phyloP scores from a whole-genome alignment of 768 basidiomycete genomes.

The Russula ochroleuca region DNA sequence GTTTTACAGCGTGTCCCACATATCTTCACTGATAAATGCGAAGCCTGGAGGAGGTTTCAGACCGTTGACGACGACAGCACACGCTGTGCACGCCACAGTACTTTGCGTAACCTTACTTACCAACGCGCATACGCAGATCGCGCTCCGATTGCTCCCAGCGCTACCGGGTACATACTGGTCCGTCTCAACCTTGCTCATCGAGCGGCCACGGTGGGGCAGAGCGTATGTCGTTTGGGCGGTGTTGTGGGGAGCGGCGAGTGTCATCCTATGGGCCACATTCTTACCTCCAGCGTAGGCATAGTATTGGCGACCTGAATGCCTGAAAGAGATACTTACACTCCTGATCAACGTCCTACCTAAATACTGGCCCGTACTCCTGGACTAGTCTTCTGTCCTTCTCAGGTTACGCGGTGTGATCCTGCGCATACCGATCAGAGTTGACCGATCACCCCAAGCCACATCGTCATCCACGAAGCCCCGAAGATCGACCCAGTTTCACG shows the following conservation, averaged over 20 bases:
- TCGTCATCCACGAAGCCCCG: not conserved
- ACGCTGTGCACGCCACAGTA: constrained; percentile 11
- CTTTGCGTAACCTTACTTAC: constrained; percentile 35
- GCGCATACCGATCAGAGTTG: not conserved
- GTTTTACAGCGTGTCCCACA: constrained; percentile 34
- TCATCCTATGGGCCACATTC: constrained; percentile 78
- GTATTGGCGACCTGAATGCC: not conserved
- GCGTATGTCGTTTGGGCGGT: constrained; percentile 76
- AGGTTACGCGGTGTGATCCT: not conserved
- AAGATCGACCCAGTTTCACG: not conserved
- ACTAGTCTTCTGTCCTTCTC: not conserved
- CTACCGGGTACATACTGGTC: constrained; percentile 86
- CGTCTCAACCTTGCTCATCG: constrained; percentile 59
- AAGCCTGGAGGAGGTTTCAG: not conserved
- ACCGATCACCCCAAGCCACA: not conserved
- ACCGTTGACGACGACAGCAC: constrained; percentile 7
- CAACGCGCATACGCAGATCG: constrained; percentile 29
- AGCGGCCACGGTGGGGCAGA: constrained; percentile 45
- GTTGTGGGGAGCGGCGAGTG: constrained; percentile 65
- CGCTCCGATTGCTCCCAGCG: constrained; percentile 57
- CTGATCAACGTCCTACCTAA: not conserved
- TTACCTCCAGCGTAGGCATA: constrained; percentile 76
- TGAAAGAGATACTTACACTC: too few species aligned
- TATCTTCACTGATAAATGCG: not conserved
- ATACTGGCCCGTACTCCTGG: not conserved